Base-by-base conservation (phyloP, 179 eudicot genomes). In the Silene vulgaris region DNA sequence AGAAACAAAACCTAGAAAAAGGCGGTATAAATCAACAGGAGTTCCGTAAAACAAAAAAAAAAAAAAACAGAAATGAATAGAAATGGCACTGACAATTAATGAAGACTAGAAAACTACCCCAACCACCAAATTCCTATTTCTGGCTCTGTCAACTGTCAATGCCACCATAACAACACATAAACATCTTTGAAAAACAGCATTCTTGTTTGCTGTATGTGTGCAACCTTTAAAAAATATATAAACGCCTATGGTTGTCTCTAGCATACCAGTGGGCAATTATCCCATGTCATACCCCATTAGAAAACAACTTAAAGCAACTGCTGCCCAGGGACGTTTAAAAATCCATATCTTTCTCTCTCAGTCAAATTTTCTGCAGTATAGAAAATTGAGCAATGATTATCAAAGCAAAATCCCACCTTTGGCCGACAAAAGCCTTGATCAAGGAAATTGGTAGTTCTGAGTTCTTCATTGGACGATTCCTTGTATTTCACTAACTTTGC, bases 401-500 rank as follows among this genome's bases (percentile, higher is more conserved):
- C 23, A 43, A 54, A 61, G 26, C 52, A 26, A 72, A 67, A 76
- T 20, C 74, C 45, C 85, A 91, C 99, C 95, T 93, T 96, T 43
- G 99, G 98, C 72, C 98, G 97, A 71, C 96, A 88, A 79, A 89
- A 96, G 4, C 99, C 98, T 40, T 86, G 98, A 81, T 96, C 99
- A 75, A 82, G 97, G 59, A 80, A 91, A 59, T 86, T 87, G 77
- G 71, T 80, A 56, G 75, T 82, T 9, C 84, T 56, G 32, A 86
- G 76, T 70, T 89, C 92, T 60, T 82, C 89, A 66, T 76, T 80
- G 19, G 85, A 75, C 65, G 54, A 72, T 28, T 87, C 90, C 71
- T 78, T 81, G 70, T 75, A 75, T 86, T 88, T 96, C 23, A 85
- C 90, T 75, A 96, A 69, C 77, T 86, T 90, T 73, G 85, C 76